Percentiles rank a stretch among this genome's conserved stretches.
These are phyloP conservation scores for Neofusicoccum kwambonambiense DNA, from an alignment of 2,329 filamentous ascomycete species.

Conservation along the genomic window DNA sequence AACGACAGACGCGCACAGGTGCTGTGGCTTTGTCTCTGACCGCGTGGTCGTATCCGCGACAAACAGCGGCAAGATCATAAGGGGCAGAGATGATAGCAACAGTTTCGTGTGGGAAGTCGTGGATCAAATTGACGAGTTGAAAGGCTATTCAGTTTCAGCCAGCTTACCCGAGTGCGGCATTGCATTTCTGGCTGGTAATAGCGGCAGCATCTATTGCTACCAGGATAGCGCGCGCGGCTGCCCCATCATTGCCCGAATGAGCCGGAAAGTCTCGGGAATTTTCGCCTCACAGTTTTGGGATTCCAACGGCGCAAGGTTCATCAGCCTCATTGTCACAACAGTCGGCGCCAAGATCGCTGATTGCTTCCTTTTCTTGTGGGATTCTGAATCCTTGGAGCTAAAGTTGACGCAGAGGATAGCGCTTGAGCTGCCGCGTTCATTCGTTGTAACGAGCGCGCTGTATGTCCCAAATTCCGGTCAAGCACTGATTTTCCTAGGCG, in stretches of 20 bases:
- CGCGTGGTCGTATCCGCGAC: conserved; percentile 44
- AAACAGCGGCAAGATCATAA: conserved; percentile 54
- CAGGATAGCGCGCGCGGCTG: conserved; percentile 22
- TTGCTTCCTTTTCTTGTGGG: conserved; percentile 20
- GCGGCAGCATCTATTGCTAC: conserved; percentile 46
- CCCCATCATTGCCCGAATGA: conserved; percentile 27
- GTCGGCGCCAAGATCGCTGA: conserved; percentile 37
- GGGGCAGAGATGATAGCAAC: neutral
- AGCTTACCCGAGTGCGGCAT: conserved; percentile 36
- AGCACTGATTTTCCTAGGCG: conserved; percentile 4
- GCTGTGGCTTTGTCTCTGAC: conserved; percentile 8
- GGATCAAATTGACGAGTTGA: conserved; percentile 37
- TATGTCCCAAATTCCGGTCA: neutral
- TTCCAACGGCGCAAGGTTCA: neutral
- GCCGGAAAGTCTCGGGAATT: conserved; percentile 43
- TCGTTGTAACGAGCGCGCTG: conserved; percentile 49
- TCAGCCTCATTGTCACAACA: conserved; percentile 38
- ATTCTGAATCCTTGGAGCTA: neutral
- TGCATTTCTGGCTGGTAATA: conserved; percentile 48
- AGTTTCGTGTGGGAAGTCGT: conserved; percentile 30
- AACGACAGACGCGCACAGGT: conserved; percentile 13
- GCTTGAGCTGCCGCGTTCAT: conserved; percentile 39
- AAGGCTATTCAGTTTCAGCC: conserved; percentile 49
- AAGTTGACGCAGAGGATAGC: neutral
- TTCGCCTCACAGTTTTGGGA: conserved; percentile 26